Base-by-base conservation (phyloP, 371 early-diverging fungal species). In the Gilbertella persicaria region DNA sequence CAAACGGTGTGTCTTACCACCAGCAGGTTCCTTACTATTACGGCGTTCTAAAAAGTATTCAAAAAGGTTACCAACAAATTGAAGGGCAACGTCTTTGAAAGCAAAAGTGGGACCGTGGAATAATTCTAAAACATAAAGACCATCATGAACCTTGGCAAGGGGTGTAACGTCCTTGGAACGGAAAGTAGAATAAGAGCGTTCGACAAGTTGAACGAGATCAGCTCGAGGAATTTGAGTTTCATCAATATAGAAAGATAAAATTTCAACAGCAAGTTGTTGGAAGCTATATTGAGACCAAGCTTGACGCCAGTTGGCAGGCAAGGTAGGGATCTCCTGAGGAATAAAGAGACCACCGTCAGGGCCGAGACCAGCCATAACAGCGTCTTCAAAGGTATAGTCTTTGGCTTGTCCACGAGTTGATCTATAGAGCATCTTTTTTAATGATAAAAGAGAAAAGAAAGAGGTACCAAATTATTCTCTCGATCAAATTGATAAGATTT, bases 21-120 rank as follows among this genome's bases (percentile, higher is more conserved):
- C 75, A 2, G 64, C 63, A 5, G 74, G 58, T 37, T 80, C 71
- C 6, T 62, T 62, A 9, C 63, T 63, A 60, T 92, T 92, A 55
- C 84, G 82, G 59, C 94, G 84, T 54, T 84, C 83, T 50, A 98
- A 85, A 69, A 98, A 95, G 79, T 88, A 97, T 75, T 98, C 96
- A 64, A 98, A 98, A 60, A 97, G 71, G 80, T 98, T 97, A 29
- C 98, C 98, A 30, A 96, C 80, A 56, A 95, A 90, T 74, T 98
- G 98, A 58, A 97, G 79, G 6, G 97, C 98, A 37, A 97, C 96
- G 59, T 98, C 98, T 78, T 98, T 98, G 80, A 98, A 98, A 19
- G 97, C 97, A 75, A 94, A 95, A 2, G 97, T 97, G 10, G 97
- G 97, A 2, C 97, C 98, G 58, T 95, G 96, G 88, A 94, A 96